Evolutionary conservation across 2,329 filamentous ascomycete species (phyloP).

Genomic region (Fusarium pseudoanthophilum): DNA sequence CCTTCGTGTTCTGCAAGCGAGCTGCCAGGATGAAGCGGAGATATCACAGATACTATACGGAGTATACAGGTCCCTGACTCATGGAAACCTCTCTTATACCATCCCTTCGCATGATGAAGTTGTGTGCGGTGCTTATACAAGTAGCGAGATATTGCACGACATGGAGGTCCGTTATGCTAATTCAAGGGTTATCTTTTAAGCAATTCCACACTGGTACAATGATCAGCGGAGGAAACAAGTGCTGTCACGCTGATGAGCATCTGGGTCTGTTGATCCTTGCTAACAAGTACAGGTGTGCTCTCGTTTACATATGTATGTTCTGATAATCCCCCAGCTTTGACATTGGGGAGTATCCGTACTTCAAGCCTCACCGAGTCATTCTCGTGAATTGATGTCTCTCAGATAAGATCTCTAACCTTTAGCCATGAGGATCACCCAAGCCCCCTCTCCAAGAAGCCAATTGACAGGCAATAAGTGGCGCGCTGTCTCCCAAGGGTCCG

Average conservation of each 20-base stretch:
- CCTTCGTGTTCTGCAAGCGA: not conserved
- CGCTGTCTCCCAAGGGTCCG: constrained; percentile 26
- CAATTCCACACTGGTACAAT: constrained; percentile 3
- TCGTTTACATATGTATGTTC: not conserved
- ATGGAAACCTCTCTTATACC: not conserved
- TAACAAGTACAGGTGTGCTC: not conserved
- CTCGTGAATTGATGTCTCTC: not conserved
- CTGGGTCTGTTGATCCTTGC: constrained; percentile 16
- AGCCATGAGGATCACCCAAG: constrained; percentile 17
- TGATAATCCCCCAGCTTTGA: not conserved
- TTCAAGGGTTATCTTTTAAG: constrained; percentile 9
- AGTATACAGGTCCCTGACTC: not conserved
- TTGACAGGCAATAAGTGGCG: constrained; percentile 36
- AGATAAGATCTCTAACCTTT: constrained; percentile 29
- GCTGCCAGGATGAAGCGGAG: not conserved
- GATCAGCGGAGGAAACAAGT: constrained; percentile 29
- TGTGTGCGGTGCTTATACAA: not conserved
- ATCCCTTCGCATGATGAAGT: not conserved
- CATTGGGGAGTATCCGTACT: not conserved
- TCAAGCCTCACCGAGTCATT: not conserved
- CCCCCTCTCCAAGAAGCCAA: constrained; percentile 38
- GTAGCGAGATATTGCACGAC: constrained; percentile 2
- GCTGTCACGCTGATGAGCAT: constrained; percentile 9
- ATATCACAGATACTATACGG: not conserved
- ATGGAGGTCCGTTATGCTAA: constrained; percentile 11